Conservation (phyloP, 768 basidiomycete species). For the Hirschioporus abietinus region DNA sequence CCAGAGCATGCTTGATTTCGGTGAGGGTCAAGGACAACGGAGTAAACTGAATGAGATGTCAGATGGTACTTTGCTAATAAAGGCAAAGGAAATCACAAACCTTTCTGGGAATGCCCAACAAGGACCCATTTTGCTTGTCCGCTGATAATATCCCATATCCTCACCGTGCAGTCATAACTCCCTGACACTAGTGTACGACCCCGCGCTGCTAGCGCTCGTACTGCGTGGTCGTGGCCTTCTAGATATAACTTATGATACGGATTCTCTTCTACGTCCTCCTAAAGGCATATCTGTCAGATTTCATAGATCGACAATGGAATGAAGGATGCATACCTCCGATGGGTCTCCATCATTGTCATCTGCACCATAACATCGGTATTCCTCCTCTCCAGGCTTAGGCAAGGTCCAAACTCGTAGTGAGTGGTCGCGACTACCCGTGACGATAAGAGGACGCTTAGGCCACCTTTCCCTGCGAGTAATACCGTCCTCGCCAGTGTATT, state of each 20-base stretch:
- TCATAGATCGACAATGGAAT: conserved; percentile 4
- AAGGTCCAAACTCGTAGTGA: conserved; percentile 64
- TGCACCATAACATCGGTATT: conserved; percentile 61
- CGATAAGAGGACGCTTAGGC: conserved; percentile 67
- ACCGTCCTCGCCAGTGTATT: conserved; percentile 61
- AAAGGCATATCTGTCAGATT: conserved; percentile 7
- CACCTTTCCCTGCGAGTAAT: conserved; percentile 62
- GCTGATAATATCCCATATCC: conserved; percentile 90
- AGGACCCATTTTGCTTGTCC: conserved; percentile 78
- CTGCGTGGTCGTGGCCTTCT: conserved; percentile 87
- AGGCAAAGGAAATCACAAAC: conserved; percentile 33
- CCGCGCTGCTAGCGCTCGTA: conserved; percentile 86
- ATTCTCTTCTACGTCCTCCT: conserved; percentile 71
- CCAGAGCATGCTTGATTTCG: conserved; percentile 93
- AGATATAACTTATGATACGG: conserved; percentile 86
- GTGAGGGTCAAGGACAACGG: conserved; percentile 82
- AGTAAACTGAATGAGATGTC: conserved; percentile 63
- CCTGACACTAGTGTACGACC: conserved; percentile 90
- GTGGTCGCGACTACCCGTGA: conserved; percentile 68
- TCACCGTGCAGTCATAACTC: conserved; percentile 92
- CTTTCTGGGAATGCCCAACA: conserved; percentile 89
- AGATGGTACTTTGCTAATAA: not conserved
- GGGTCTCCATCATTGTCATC: conserved; percentile 60
- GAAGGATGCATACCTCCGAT: conserved; percentile 32
- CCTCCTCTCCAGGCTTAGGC: conserved; percentile 66